Evolutionary conservation across 768 basidiomycete genomes (phyloP).

Genomic region (Macrolepiota fuliginosa): DNA sequence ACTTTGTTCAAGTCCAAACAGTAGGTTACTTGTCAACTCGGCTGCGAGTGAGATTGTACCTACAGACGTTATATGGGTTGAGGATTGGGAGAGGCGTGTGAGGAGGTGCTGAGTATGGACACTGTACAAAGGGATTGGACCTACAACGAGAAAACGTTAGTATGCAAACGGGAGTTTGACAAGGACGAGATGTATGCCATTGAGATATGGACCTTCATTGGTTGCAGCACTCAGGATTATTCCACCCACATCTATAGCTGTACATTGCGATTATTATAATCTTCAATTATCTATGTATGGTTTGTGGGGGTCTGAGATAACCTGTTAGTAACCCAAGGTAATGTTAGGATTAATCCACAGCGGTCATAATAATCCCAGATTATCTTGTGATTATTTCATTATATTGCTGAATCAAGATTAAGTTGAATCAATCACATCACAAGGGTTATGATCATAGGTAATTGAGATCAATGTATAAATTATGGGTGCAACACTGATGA

Average conservation of each 20-base stretch:
- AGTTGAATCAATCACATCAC: no score
- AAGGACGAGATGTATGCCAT: conserved; percentile 65
- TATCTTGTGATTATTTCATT: no score
- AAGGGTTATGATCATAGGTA: no score
- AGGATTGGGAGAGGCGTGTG: conserved; percentile 91
- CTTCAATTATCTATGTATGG: no score
- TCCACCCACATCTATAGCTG: not conserved
- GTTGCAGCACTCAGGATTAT: not conserved
- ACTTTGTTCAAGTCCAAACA: conserved; percentile 91
- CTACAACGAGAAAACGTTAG: conserved; percentile 27
- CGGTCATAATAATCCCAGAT: no score
- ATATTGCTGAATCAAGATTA: no score
- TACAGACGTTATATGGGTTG: conserved; percentile 72
- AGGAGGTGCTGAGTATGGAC: conserved; percentile 91
- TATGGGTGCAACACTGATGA: no score
- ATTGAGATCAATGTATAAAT: no score
- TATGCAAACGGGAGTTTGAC: not conserved
- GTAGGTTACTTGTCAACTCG: conserved; percentile 82
- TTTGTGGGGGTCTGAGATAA: no score
- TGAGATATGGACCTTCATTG: conserved; percentile 65
- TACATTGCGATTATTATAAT: no score
- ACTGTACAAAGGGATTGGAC: conserved; percentile 88
- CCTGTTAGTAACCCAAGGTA: no score
- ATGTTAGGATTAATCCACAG: no score
- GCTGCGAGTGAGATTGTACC: conserved; percentile 94